A percentile compares a stretch with the other conserved stretches of the same genome.
These are phyloP conservation scores for Cubamyces sp. DNA, from an alignment of 768 basidiomycete species.

Conservation along the genomic window DNA sequence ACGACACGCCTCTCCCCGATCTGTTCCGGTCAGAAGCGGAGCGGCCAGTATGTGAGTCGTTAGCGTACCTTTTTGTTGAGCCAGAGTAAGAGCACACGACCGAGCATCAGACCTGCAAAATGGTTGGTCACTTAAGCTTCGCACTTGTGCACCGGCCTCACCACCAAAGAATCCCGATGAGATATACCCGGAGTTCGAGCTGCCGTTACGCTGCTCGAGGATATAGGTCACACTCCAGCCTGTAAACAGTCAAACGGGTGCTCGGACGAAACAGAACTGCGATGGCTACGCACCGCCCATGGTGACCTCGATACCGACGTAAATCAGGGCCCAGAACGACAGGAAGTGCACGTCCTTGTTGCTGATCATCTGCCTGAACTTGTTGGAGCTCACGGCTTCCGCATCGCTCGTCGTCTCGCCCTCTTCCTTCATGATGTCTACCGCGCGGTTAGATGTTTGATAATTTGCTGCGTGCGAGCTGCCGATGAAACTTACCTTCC, in stretches of 20 bases:
- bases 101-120: slow-evolving; percentile 31
- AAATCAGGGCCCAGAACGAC: slow-evolving; percentile 43
- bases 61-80: slow-evolving; percentile 28
- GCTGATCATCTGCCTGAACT: slow-evolving; percentile 39
- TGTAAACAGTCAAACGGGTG: neutral
- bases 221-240: slow-evolving; percentile 52
- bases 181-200: slow-evolving; percentile 43
- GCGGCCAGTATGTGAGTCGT: neutral
- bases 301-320: slow-evolving; percentile 47
- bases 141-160: neutral
- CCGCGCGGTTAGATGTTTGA: no score
- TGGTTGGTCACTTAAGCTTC: neutral
- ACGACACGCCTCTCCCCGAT: slow-evolving; percentile 32
- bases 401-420: slow-evolving; percentile 30
- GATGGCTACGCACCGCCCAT: slow-evolving; percentile 40
- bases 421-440: slow-evolving; percentile 36
- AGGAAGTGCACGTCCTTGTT: slow-evolving; percentile 41
- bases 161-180: slow-evolving; percentile 47
- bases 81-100: slow-evolving; percentile 27
- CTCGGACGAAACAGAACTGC: slow-evolving; percentile 11
- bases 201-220: slow-evolving; percentile 41
- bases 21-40: slow-evolving; percentile 8
- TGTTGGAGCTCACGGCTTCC: slow-evolving; percentile 32
- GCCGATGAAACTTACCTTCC: slow-evolving; percentile 30
- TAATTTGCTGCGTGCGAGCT: neutral